phyloP scores from a whole-genome alignment of 192 early-diverging fungal species.

The Spinellus fusiger region DNA sequence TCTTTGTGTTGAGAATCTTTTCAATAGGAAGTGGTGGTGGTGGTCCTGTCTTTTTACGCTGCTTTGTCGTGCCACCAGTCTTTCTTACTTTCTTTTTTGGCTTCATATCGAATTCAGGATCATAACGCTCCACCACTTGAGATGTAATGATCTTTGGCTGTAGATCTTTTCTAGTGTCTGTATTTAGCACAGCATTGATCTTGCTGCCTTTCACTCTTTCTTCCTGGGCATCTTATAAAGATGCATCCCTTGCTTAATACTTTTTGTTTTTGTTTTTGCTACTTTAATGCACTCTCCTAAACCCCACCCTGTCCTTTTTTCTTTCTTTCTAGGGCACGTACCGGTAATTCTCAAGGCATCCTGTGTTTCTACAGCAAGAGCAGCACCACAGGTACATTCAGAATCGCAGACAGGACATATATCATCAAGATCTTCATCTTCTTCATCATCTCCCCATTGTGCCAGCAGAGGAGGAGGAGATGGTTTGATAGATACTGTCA shows the following conservation, averaged over 20 bases:
- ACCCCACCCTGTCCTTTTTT: no score
- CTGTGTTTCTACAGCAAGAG: background rate
- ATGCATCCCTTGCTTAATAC: no score
- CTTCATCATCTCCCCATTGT: conserved; percentile 34
- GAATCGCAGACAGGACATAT: conserved; percentile 50
- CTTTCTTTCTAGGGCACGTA: no score
- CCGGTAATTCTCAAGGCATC: conserved; percentile 1
- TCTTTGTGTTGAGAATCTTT: conserved; percentile 1
- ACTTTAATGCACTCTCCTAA: no score
- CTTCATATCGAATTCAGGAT: background rate
- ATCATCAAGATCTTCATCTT: conserved; percentile 46
- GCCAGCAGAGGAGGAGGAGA: background rate
- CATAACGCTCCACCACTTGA: background rate
- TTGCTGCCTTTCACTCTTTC: no score
- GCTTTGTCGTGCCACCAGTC: background rate
- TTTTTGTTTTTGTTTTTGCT: no score
- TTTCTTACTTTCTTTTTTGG: background rate
- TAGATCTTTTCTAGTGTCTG: background rate
- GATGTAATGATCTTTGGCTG: background rate
- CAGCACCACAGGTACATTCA: conserved; percentile 43
- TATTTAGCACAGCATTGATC: no score
- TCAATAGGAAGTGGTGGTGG: background rate
- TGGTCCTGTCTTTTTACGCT: background rate
- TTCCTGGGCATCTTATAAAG: no score
- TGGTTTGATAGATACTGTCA: background rate